Evolutionary conservation across 768 basidiomycete species (phyloP).

Genomic region (Cystoderma amianthinum): DNA sequence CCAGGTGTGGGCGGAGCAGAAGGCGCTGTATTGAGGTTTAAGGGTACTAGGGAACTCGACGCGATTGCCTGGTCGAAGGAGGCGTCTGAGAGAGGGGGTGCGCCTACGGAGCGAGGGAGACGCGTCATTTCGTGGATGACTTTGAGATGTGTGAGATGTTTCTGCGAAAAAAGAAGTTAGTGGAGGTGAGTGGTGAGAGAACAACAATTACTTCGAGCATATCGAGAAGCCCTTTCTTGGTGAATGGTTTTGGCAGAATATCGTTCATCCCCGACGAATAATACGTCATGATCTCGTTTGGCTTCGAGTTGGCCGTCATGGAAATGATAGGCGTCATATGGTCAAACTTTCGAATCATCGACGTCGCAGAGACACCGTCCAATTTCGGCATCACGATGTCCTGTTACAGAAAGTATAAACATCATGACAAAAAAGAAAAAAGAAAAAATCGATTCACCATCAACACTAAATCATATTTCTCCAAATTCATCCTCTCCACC

Average conservation of each 20-base stretch:
- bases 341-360: slow-evolving; percentile 91
- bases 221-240: slow-evolving; percentile 82
- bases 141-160: slow-evolving; percentile 84
- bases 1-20: slow-evolving; percentile 3
- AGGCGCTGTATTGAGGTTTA: slow-evolving; percentile 8
- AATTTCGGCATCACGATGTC: slow-evolving; percentile 94
- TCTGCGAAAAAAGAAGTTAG: slow-evolving; percentile 39
- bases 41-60: too few relatives aligned
- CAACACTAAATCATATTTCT: slow-evolving; percentile 91
- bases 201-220: slow-evolving; percentile 72
- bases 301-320: slow-evolving; percentile 94
- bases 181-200: slow-evolving; percentile 1
- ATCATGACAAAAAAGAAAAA: slow-evolving; percentile 6
- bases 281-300: slow-evolving; percentile 89
- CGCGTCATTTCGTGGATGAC: slow-evolving; percentile 73
- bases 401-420: slow-evolving; percentile 25
- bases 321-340: slow-evolving; percentile 95
- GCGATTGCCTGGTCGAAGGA: slow-evolving; percentile 50
- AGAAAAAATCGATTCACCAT: slow-evolving; percentile 72
- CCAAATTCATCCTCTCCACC: slow-evolving; percentile 93
- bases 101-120: slow-evolving; percentile 59
- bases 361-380: slow-evolving; percentile 87
- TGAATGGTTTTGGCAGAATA: slow-evolving; percentile 94
- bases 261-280: slow-evolving; percentile 90
- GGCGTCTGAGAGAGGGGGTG: slow-evolving; percentile 55